Evolutionary conservation across 2,329 filamentous ascomycete genomes (phyloP).

Genomic region (Helotiales sp.): DNA sequence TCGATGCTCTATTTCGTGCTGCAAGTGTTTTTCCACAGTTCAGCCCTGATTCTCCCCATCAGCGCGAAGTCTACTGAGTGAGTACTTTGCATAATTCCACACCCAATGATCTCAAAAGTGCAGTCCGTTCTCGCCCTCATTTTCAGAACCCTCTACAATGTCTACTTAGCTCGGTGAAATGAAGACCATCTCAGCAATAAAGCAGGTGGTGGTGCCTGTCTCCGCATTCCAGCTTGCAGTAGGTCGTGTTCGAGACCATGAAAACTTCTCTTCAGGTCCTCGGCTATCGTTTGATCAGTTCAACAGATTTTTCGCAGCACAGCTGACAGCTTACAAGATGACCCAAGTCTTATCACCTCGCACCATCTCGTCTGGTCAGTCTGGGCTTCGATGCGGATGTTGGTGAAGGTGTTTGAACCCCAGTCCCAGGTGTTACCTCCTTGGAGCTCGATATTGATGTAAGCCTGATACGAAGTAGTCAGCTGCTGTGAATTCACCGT

Average conservation of each 20-base stretch:
- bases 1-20: no score
- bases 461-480: background rate
- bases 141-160: no score
- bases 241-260: background rate
- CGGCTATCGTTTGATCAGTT: background rate
- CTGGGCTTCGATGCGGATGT: conserved; percentile 12
- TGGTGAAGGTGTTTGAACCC: conserved; percentile 14
- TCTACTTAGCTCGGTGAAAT: background rate
- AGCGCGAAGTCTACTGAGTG: no score
- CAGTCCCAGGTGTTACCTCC: conserved; percentile 21
- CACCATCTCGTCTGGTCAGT: background rate
- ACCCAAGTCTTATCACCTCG: no score
- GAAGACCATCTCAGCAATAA: background rate
- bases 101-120: no score
- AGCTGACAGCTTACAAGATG: no score
- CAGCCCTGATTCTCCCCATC: no score
- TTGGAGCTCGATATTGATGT: conserved; percentile 22
- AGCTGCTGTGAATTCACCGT: background rate
- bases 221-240: background rate
- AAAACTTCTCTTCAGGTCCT: background rate
- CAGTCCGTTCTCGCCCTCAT: no score
- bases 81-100: no score
- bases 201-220: background rate
- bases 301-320: no score
- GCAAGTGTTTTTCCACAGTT: no score